These are phyloP conservation scores for Erigeron philadelphicus DNA, from an alignment of 140 eudicot species.

Conservation along the genomic window DNA sequence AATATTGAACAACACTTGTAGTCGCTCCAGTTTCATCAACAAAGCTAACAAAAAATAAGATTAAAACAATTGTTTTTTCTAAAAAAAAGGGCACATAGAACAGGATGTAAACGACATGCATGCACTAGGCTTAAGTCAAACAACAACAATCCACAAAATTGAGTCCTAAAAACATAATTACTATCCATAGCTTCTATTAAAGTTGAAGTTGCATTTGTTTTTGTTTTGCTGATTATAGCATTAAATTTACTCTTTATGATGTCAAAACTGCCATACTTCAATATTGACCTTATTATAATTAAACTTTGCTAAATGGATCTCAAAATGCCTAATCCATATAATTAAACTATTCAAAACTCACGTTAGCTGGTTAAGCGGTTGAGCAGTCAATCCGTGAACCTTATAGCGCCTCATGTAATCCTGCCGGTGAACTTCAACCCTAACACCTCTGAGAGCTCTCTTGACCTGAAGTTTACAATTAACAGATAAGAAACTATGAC, in stretches of 20 bases:
- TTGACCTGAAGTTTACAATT: slow-evolving; percentile 43
- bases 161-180: no score
- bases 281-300: background rate
- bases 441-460: slow-evolving; percentile 50
- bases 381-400: slow-evolving; percentile 43
- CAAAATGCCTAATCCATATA: background rate
- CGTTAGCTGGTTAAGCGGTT: slow-evolving; percentile 39
- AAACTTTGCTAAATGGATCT: background rate
- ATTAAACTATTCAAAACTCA: slow-evolving; percentile 22
- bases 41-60: slow-evolving; percentile 17
- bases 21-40: slow-evolving; percentile 36
- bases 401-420: slow-evolving; percentile 38
- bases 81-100: background rate
- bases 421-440: slow-evolving; percentile 40
- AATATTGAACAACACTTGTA: slow-evolving; percentile 47
- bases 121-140: no score
- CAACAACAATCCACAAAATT: no score
- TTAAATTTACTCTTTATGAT: background rate
- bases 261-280: background rate
- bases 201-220: no score
- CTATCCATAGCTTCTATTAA: no score
- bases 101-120: no score
- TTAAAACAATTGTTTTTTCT: background rate
- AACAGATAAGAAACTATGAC: background rate
- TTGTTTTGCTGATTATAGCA: no score